Conservation (phyloP, 306 rosid genomes). For the Argentina anserina region DNA sequence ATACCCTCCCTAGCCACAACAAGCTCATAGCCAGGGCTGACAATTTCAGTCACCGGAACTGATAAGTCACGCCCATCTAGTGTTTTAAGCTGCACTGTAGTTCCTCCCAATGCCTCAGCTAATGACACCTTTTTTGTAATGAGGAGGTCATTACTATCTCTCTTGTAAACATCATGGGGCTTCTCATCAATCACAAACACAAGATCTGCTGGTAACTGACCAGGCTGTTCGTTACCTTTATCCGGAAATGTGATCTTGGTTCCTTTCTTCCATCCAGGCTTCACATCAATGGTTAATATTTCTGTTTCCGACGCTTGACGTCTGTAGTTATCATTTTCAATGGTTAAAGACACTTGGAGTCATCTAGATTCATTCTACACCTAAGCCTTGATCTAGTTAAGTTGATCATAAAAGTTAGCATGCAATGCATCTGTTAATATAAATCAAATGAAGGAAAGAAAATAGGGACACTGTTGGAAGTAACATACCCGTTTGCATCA, state of each 20-base stretch:
- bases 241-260: constrained; percentile 92
- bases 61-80: constrained; percentile 53
- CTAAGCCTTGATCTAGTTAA: neutral
- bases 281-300: constrained; percentile 73
- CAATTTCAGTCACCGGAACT: constrained; percentile 59
- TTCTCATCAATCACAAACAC: constrained; percentile 91
- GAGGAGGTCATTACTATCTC: constrained; percentile 80
- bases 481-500: constrained; percentile 56
- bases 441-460: neutral
- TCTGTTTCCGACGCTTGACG: constrained; percentile 59
- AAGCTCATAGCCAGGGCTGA: constrained; percentile 79
- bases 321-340: constrained; percentile 31
- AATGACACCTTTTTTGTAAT: constrained; percentile 59
- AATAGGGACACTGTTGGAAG: neutral
- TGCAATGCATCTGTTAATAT: neutral
- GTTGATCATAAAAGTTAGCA: neutral
- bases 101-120: constrained; percentile 88
- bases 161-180: constrained; percentile 62
- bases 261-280: constrained; percentile 97
- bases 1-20: constrained; percentile 71
- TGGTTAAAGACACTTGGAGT: neutral
- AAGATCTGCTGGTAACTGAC: constrained; percentile 79
- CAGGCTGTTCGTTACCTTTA: constrained; percentile 78
- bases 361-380: neutral
- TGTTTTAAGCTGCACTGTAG: constrained; percentile 47